A percentile compares a stretch with the other conserved stretches of the same genome.
phyloP scores from a whole-genome alignment of 805 yeast species.

The Blastobotrys mokoenaii region DNA sequence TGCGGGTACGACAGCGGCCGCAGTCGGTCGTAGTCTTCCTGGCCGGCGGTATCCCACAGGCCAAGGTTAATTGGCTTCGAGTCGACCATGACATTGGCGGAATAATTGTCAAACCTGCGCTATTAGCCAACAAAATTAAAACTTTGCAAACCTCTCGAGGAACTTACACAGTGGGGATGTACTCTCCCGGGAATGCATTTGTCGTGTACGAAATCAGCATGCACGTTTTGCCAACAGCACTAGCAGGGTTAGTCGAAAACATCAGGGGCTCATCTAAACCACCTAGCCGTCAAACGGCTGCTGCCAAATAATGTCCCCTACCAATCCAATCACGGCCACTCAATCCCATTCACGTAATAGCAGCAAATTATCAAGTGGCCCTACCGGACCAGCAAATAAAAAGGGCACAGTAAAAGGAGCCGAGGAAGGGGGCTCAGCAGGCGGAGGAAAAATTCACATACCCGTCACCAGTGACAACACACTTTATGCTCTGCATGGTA shows the following conservation, averaged over 20 bases:
- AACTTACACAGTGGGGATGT: constrained; percentile 73
- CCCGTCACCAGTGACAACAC: constrained; percentile 93
- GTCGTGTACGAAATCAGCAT: constrained; percentile 82
- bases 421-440: no score
- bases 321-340: not conserved
- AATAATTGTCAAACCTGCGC: constrained; percentile 66
- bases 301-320: no score
- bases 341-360: no score
- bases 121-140: no score
- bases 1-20: constrained; percentile 89
- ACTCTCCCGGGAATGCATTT: constrained; percentile 86
- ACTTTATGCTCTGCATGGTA: constrained; percentile 74
- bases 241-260: constrained; percentile 18
- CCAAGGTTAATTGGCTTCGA: constrained; percentile 78
- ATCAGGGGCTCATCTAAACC: not conserved
- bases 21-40: constrained; percentile 81
- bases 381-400: no score
- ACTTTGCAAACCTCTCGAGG: no score
- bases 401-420: no score
- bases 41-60: constrained; percentile 95
- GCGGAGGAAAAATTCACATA: constrained; percentile 20
- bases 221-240: constrained; percentile 92
- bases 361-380: no score
- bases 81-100: constrained; percentile 77
- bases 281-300: no score